These are phyloP conservation scores for Astrephomene gubernaculifera DNA, from an alignment of 139 green algal species.

Conservation along the genomic window DNA sequence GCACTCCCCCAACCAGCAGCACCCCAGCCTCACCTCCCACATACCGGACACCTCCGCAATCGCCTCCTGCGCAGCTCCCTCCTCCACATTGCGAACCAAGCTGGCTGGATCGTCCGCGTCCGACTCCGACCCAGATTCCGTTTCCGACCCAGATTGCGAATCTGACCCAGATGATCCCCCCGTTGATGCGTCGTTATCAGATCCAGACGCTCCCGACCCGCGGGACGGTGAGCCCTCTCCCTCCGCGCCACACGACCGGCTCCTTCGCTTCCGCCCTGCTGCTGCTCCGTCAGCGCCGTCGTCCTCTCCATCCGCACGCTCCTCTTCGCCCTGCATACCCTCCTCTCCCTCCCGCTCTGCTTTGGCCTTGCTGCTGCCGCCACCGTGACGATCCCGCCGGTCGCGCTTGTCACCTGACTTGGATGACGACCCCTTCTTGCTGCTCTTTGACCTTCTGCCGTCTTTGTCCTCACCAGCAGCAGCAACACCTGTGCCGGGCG, in stretches of 20 bases:
- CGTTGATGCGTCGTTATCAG: too few relatives aligned
- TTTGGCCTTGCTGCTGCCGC: slow-evolving; percentile 1
- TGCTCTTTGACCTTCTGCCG: too few relatives aligned
- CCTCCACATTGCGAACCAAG: background rate
- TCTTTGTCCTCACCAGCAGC: too few relatives aligned
- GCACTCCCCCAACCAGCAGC: background rate
- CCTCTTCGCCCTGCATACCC: background rate
- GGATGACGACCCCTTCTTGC: too few relatives aligned
- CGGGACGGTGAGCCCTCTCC: background rate
- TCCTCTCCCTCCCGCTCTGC: background rate
- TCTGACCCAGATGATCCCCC: background rate
- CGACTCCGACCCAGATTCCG: background rate
- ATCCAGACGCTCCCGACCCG: too few relatives aligned
- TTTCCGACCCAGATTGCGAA: background rate
- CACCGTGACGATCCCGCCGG: background rate
- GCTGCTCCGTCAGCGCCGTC: too few relatives aligned
- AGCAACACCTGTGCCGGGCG: too few relatives aligned
- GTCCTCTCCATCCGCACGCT: background rate
- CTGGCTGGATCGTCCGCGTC: slow-evolving; percentile 21
- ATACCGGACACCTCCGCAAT: slow-evolving; percentile 3
- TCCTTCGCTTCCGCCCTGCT: background rate
- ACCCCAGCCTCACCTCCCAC: slow-evolving; percentile 28
- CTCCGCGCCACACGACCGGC: background rate
- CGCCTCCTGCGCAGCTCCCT: background rate
- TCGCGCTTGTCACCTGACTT: too few relatives aligned